A percentile compares a stretch with the other conserved stretches of the same genome.
Conservation (phyloP, 495 filamentous ascomycete genomes). For the Penicillium angulare region DNA sequence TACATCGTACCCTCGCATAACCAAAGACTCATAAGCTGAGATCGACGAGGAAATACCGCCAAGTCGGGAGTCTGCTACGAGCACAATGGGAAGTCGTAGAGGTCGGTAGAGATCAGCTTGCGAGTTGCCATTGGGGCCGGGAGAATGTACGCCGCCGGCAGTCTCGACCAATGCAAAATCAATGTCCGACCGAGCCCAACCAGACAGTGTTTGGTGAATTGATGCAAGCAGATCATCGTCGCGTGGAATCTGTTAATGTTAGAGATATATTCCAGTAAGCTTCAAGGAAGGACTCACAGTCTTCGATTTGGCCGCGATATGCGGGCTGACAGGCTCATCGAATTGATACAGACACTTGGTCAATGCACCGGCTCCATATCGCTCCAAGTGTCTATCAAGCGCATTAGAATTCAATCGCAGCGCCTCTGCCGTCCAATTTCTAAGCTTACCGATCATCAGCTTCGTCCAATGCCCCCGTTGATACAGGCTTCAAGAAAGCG, state of each 20-base stretch:
- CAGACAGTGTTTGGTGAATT: constrained; percentile 44
- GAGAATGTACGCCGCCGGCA: constrained; percentile 74
- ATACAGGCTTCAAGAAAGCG: constrained; percentile 72
- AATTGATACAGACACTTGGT: constrained; percentile 68
- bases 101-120: constrained; percentile 74
- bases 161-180: constrained; percentile 66
- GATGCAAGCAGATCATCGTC: constrained; percentile 48
- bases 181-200: constrained; percentile 36
- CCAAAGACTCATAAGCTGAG: constrained; percentile 71
- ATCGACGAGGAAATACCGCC: constrained; percentile 75
- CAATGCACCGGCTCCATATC: constrained; percentile 47
- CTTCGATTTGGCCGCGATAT: constrained; percentile 58
- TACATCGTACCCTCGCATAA: constrained; percentile 72
- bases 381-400: constrained; percentile 55
- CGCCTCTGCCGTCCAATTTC: too few species aligned
- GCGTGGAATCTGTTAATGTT: constrained; percentile 33
- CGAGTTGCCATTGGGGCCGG: constrained; percentile 66
- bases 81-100: constrained; percentile 66
- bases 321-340: constrained; percentile 68
- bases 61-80: constrained; percentile 67
- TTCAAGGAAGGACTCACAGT: constrained; percentile 12
- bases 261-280: neutral
- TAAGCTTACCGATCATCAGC: constrained; percentile 61
- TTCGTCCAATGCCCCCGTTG: constrained; percentile 64
- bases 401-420: too few species aligned